Percentiles rank a stretch among this genome's conserved stretches.
Evolutionary conservation across 495 filamentous ascomycete genomes (phyloP).

Genomic region (Penicillium paradoxum): DNA sequence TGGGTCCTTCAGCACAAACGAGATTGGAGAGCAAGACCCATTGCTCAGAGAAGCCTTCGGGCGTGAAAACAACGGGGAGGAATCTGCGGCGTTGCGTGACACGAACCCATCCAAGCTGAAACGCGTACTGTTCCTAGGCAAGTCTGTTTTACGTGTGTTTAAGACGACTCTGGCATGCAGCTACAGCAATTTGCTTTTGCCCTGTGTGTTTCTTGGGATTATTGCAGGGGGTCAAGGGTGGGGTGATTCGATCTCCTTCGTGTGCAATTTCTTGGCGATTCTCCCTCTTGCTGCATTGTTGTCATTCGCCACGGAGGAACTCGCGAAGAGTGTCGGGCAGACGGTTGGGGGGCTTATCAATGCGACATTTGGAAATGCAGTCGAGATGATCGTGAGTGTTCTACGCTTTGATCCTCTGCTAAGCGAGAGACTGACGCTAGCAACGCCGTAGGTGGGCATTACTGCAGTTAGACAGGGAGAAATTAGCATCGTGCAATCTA

Average conservation of each 20-base stretch:
- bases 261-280: constrained; percentile 27
- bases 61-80: background rate
- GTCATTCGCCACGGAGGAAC: constrained; percentile 23
- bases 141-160: background rate
- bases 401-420: background rate
- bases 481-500: constrained; percentile 23
- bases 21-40: background rate
- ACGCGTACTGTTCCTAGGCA: background rate
- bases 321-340: constrained; percentile 17
- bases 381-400: constrained; percentile 24
- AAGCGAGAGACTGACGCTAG: background rate
- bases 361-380: constrained; percentile 27
- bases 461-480: constrained; percentile 20
- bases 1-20: background rate
- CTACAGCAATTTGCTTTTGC: constrained; percentile 11
- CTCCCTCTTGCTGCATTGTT: constrained; percentile 21
- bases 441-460: constrained; percentile 16
- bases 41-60: background rate
- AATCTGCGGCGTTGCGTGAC: background rate
- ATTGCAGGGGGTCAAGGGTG: constrained; percentile 10
- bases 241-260: constrained; percentile 17
- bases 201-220: constrained; percentile 22
- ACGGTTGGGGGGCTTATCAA: constrained; percentile 25
- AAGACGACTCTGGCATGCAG: constrained; percentile 8
- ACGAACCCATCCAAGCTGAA: background rate